Conservation (phyloP, 208 protist genomes). For the Trypanosoma congolense region DNA sequence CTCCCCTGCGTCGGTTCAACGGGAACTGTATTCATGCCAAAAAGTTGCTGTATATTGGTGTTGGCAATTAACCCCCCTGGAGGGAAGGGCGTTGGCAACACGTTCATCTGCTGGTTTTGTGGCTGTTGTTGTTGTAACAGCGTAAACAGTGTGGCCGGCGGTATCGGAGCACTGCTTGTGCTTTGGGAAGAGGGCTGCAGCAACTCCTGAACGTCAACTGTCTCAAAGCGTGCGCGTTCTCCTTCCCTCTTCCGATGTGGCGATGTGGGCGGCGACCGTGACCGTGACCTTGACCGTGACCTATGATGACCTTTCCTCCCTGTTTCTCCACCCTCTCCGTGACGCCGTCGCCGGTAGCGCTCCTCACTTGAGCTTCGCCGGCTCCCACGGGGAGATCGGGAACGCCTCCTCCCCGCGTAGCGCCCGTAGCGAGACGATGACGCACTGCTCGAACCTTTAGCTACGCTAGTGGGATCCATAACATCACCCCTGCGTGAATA, state of each 20-base stretch:
- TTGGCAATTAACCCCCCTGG: too few relatives aligned
- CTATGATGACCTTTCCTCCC: slow-evolving; percentile 3
- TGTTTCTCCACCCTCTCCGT: not conserved
- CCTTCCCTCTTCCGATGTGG: not conserved
- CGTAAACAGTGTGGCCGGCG: too few relatives aligned
- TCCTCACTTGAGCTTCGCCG: slow-evolving; percentile 11
- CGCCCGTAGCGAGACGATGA: slow-evolving; percentile 16
- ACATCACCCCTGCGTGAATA: slow-evolving; percentile 12
- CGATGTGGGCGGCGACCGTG: slow-evolving; percentile 6
- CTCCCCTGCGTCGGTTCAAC: too few relatives aligned
- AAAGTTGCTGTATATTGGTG: too few relatives aligned
- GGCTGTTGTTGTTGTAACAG: too few relatives aligned
- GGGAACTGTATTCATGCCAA: too few relatives aligned
- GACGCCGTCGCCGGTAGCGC: slow-evolving; percentile 3
- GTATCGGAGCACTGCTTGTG: not conserved
- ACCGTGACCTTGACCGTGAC: slow-evolving; percentile 12
- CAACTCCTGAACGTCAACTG: slow-evolving; percentile 20
- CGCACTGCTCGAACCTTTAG: not conserved
- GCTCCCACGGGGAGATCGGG: slow-evolving; percentile 10
- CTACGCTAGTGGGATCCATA: slow-evolving; percentile 1
- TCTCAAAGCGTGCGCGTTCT: slow-evolving; percentile 12
- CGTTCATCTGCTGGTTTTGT: too few relatives aligned
- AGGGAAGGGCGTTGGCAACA: too few relatives aligned
- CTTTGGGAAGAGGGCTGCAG: not conserved
- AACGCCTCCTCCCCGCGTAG: slow-evolving; percentile 14